Evolutionary conservation across 441 rosid genomes (phyloP), one percentile per base, ranked within the genome.

Genomic region (Erysimum cheiri): DNA sequence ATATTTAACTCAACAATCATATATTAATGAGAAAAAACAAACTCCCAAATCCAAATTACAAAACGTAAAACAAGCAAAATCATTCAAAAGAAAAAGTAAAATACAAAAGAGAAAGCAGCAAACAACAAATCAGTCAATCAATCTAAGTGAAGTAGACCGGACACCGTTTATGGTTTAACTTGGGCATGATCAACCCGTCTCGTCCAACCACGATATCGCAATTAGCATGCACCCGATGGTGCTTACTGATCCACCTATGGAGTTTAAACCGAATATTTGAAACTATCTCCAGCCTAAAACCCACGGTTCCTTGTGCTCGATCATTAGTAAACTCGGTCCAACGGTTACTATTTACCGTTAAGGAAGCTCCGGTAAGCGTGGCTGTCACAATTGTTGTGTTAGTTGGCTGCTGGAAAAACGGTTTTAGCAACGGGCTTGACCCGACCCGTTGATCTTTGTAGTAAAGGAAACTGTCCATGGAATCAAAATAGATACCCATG

Each of bases 381-480:
- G 58, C 72, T 1, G 28, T 13, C 47, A 89, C 67, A 1, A 82
- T 4, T 0, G 80, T 85, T 1, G 92, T 91, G 40, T 74, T 82
- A 77, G 89, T 88, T 0, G 96, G 93, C 40, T 84, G 84, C 75
- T 93, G 98, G 15, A 78, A 83, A 60, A 86, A 87, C 17, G 84
- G 76, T 14, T 59, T 60, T 26, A 76, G 13, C 80, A 87, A 50
- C 0, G 80, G 80, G 8, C 74, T 80, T 43, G 85, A 80, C 47
- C 95, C 92, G 47, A 94, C 71, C 52, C 7, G 39, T 35, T 85
- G 84, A 71, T 87, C 87, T 82, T 57, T 84, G 73, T 91, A 94
- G 49, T 60, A 89, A 55, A 90, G 88, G 17, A 77, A 49, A 19
- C 81, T 91, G 2, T 71, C 84, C 80, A 87, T 61, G 0, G 89